Conservation (phyloP, 208 protist genomes). For the Spongospora subterranea region DNA sequence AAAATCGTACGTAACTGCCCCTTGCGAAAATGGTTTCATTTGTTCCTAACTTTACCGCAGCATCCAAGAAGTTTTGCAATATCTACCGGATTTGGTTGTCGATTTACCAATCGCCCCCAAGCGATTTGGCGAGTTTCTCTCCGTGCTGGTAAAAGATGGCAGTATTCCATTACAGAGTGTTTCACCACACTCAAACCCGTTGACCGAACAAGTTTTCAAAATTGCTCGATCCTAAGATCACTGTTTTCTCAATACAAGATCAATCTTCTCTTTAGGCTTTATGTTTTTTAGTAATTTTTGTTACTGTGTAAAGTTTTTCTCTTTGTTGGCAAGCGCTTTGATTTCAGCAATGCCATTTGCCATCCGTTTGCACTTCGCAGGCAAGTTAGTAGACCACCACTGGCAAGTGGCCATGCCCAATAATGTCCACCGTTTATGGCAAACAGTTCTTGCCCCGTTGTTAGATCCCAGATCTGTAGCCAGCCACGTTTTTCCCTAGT, state of each 20-base stretch:
- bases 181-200: background rate
- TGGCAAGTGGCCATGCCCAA: background rate
- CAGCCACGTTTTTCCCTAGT: constrained; percentile 42
- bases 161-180: background rate
- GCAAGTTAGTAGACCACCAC: constrained; percentile 3
- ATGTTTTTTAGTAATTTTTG: no score
- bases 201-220: constrained; percentile 30
- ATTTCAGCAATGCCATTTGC: constrained; percentile 2
- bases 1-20: background rate
- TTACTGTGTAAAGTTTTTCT: no score
- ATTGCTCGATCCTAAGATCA: background rate
- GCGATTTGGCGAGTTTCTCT: constrained; percentile 1
- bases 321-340: background rate
- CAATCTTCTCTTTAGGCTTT: no score
- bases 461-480: constrained; percentile 46
- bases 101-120: constrained; percentile 23
- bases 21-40: background rate
- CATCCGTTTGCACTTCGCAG: constrained; percentile 15
- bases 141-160: constrained; percentile 12
- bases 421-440: constrained; percentile 42
- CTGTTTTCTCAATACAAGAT: no score
- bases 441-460: background rate
- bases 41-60: background rate
- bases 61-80: background rate
- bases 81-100: constrained; percentile 2